A percentile compares a stretch with the other conserved stretches of the same genome.
Conservation (phyloP, 202 grass and related monocot species). For the Saccharum hybrid region DNA sequence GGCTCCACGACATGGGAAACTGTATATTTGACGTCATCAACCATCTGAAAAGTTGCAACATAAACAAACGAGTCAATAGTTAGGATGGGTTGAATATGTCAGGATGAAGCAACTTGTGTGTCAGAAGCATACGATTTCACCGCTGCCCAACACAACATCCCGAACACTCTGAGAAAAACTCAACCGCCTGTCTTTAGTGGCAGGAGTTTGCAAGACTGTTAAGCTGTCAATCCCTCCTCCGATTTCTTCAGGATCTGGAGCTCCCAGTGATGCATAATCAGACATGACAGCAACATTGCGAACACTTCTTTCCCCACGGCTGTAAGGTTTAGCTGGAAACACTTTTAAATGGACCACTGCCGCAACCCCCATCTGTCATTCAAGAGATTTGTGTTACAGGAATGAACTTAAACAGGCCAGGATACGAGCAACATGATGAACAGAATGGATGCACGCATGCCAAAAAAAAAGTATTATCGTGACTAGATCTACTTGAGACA, state of each 20-base stretch:
- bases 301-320: conserved; percentile 74
- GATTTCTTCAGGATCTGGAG: conserved; percentile 88
- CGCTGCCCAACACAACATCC: conserved; percentile 87
- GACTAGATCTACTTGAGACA: neutral
- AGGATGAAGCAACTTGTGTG: conserved; percentile 18
- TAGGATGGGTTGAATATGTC: neutral
- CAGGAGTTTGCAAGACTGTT: conserved; percentile 64
- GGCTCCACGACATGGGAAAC: conserved; percentile 93
- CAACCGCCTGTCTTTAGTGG: conserved; percentile 58
- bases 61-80: conserved; percentile 22
- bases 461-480: neutral
- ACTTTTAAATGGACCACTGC: conserved; percentile 91
- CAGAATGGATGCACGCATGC: conserved; percentile 17
- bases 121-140: conserved; percentile 83
- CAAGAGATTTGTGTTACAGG: conserved; percentile 31
- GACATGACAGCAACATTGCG: conserved; percentile 85
- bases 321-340: conserved; percentile 91
- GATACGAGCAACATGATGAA: conserved; percentile 12
- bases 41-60: conserved; percentile 64
- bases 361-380: conserved; percentile 88
- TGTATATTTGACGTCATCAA: conserved; percentile 94
- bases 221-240: conserved; percentile 74
- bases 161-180: conserved; percentile 92
- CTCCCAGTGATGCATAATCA: conserved; percentile 89
- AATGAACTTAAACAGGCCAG: conserved; percentile 33